Percentiles rank a stretch among this genome's conserved stretches.
These are phyloP conservation scores for Solanum pennellii DNA, from an alignment of 257 asterid species.

Conservation along the genomic window DNA sequence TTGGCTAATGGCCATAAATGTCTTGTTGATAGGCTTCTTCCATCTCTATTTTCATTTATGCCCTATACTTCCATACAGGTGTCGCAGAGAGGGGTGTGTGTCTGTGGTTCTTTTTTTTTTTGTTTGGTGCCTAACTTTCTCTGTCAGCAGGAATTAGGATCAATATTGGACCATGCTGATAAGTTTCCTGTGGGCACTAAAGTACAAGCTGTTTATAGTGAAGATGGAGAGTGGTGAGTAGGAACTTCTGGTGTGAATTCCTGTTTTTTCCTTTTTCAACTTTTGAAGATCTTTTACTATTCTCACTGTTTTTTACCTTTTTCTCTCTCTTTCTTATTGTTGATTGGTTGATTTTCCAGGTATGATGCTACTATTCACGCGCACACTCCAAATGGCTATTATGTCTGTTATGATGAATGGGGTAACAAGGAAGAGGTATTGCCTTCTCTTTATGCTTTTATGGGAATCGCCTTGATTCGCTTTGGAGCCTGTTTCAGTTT, in stretches of 20 bases:
- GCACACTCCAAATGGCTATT: conserved; percentile 73
- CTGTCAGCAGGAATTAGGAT: conserved; percentile 31
- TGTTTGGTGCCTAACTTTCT: not conserved
- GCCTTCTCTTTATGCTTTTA: not conserved
- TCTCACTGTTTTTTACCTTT: conserved; percentile 18
- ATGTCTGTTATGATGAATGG: conserved; percentile 70
- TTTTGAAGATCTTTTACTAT: not conserved
- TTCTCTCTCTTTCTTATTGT: conserved; percentile 20
- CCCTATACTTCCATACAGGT: not conserved
- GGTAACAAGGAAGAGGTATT: conserved; percentile 95
- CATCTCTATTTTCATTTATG: not conserved
- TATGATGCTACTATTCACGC: conserved; percentile 78
- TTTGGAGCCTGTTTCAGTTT: not conserved
- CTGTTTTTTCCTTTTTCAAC: not conserved
- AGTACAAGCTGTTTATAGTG: conserved; percentile 98
- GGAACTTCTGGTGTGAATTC: not conserved
- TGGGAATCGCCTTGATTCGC: not conserved
- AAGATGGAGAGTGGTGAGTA: conserved; percentile 92
- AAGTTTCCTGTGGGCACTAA: conserved; percentile 71
- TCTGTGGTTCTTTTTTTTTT: not conserved
- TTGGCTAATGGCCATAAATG: not conserved
- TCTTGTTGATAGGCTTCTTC: not conserved
- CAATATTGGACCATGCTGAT: conserved; percentile 22
- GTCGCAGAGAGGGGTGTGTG: not conserved
- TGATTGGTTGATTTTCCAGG: conserved; percentile 76